Evolutionary conservation across 2,329 filamentous ascomycete genomes (phyloP).

Genomic region (Aspergillus neotritici): DNA sequence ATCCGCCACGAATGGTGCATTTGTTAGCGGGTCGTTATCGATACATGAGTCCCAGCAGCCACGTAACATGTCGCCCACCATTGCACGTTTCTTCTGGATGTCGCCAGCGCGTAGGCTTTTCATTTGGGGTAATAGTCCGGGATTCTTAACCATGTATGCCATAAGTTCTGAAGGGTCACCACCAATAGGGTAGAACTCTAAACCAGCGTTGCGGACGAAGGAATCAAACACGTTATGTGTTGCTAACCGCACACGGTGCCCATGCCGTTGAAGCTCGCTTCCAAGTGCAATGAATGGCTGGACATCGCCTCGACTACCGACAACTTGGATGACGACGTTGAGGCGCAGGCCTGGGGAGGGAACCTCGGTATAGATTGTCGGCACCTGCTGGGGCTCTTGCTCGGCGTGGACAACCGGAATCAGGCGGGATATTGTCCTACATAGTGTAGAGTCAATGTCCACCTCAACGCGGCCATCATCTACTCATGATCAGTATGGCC

Average conservation of each 20-base stretch:
- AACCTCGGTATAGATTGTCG: too few species aligned
- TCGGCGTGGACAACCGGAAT: too few species aligned
- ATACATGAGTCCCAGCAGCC: slow-evolving; percentile 38
- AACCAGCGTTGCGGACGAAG: slow-evolving; percentile 46
- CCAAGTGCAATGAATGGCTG: slow-evolving; percentile 56
- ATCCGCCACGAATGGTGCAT: slow-evolving; percentile 47
- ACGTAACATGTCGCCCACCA: slow-evolving; percentile 33
- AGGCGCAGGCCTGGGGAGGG: too few species aligned
- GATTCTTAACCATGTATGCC: slow-evolving; percentile 48
- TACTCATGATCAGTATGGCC: too few species aligned
- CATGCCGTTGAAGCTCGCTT: slow-evolving; percentile 43
- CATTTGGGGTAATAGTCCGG: slow-evolving; percentile 35
- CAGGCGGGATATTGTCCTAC: too few species aligned
- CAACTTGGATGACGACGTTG: slow-evolving; percentile 52
- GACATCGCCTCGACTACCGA: slow-evolving; percentile 53
- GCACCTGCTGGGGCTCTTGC: too few species aligned
- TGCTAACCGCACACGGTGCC: slow-evolving; percentile 52
- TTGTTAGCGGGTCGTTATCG: slow-evolving; percentile 19
- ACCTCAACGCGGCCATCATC: too few species aligned
- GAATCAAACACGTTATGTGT: slow-evolving; percentile 51
- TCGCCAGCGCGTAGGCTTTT: slow-evolving; percentile 31
- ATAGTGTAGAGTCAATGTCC: too few species aligned
- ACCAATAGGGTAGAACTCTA: slow-evolving; percentile 56
- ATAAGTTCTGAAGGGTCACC: slow-evolving; percentile 49
- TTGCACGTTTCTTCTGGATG: slow-evolving; percentile 23